Evolutionary conservation across 208 protist genomes (phyloP).

Genomic region (Trypanosoma scelopori): DNA sequence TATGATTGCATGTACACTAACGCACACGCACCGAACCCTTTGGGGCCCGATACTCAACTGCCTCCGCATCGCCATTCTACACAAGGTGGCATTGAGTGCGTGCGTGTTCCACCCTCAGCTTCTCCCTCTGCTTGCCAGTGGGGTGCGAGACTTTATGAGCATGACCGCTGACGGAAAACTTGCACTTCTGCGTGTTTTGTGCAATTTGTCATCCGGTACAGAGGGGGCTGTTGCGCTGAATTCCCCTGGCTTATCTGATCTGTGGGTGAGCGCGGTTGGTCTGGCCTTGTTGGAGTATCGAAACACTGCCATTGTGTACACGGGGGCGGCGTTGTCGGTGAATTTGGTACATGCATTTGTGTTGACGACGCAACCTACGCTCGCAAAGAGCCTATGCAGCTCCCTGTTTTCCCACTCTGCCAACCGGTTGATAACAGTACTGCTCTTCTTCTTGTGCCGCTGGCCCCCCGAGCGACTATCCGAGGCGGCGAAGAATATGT

Average conservation of each 20-base stretch:
- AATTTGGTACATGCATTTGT: constrained; percentile 63
- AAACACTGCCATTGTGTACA: constrained; percentile 59
- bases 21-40: constrained; percentile 37
- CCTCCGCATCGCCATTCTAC: constrained; percentile 65
- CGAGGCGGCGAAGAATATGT: constrained; percentile 76
- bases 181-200: constrained; percentile 64
- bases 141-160: constrained; percentile 48
- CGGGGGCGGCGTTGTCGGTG: constrained; percentile 63
- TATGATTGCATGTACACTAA: constrained; percentile 38
- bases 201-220: constrained; percentile 55
- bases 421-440: constrained; percentile 47
- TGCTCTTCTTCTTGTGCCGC: constrained; percentile 57
- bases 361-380: constrained; percentile 22
- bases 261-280: constrained; percentile 67
- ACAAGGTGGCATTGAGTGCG: constrained; percentile 48
- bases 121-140: constrained; percentile 44
- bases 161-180: constrained; percentile 61
- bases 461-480: constrained; percentile 32
- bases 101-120: constrained; percentile 53
- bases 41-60: constrained; percentile 79
- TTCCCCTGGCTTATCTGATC: constrained; percentile 32
- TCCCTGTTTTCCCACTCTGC: constrained; percentile 26
- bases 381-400: constrained; percentile 30
- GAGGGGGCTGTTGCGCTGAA: constrained; percentile 61
- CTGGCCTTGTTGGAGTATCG: constrained; percentile 55